Conservation (phyloP, 163 green algal genomes). For the Scenedesmus sp. region DNA sequence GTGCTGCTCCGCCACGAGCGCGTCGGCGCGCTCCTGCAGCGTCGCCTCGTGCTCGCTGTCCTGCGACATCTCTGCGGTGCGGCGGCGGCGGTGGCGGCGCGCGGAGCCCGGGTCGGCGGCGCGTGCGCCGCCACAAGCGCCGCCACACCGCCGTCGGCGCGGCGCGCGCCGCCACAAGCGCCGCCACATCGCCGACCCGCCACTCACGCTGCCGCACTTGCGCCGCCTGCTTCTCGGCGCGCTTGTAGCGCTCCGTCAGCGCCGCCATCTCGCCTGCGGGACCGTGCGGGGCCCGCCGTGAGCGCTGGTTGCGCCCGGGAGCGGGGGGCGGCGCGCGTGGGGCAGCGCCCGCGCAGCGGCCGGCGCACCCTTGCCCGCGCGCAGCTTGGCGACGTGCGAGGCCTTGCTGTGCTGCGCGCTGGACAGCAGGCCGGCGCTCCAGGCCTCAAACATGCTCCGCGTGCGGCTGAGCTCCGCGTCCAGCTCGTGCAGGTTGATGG, state of each 20-base stretch:
- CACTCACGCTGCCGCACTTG: conserved; percentile 41
- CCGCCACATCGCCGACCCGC: not conserved
- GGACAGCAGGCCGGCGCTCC: not conserved
- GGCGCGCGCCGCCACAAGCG: no score
- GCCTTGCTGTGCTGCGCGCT: conserved; percentile 27
- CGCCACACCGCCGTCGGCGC: no score
- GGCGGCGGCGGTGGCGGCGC: no score
- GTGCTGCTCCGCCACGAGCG: conserved; percentile 36
- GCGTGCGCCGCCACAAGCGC: no score
- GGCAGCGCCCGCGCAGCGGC: no score
- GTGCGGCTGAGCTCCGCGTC: conserved; percentile 38
- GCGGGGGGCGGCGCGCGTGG: not conserved
- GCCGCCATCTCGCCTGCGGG: conserved; percentile 28
- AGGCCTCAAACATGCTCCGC: conserved; percentile 31
- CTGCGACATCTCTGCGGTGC: conserved; percentile 39
- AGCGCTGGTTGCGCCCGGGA: not conserved
- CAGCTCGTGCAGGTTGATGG: conserved; percentile 36
- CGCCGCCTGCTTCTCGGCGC: conserved; percentile 30
- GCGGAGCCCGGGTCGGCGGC: no score
- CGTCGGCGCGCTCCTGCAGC: conserved; percentile 27
- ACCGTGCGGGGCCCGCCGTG: not conserved
- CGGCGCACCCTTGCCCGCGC: conserved; percentile 8
- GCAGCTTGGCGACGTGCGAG: conserved; percentile 4
- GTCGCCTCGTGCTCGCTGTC: conserved; percentile 28
- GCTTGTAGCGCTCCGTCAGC: conserved; percentile 21